Conservation (phyloP, 495 filamentous ascomycete genomes). For the Hamigera avellanea region DNA sequence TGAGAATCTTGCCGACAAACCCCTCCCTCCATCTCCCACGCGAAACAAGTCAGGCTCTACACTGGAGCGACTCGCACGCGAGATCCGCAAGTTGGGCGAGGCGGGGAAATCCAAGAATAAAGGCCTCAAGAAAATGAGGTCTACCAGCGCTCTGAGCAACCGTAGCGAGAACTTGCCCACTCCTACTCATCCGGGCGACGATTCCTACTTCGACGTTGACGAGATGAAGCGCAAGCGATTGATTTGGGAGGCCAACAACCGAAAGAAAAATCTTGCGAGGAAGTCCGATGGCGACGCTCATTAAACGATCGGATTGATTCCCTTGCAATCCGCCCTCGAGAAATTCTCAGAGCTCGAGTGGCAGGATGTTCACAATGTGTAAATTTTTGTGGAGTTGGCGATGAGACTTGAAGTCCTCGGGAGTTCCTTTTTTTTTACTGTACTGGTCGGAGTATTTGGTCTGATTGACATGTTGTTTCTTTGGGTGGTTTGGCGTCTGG, state of each 20-base stretch:
- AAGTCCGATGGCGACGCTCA: slow-evolving; percentile 5
- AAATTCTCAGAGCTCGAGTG: too few species aligned
- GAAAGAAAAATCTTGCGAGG: slow-evolving; percentile 26
- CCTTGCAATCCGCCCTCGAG: too few species aligned
- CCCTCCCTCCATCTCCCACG: slow-evolving; percentile 29
- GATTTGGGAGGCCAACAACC: slow-evolving; percentile 34
- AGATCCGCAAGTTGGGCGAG: slow-evolving; percentile 39
- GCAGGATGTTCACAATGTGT: too few species aligned
- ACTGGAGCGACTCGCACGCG: slow-evolving; percentile 47
- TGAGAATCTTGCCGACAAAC: slow-evolving; percentile 29
- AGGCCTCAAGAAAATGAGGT: slow-evolving; percentile 43
- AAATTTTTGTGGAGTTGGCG: too few species aligned
- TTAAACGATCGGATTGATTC: neutral
- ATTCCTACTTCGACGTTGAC: slow-evolving; percentile 35
- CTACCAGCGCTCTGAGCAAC: slow-evolving; percentile 22
- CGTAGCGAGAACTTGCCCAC: slow-evolving; percentile 16
- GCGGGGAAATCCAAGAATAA: slow-evolving; percentile 17
- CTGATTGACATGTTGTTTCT: too few species aligned
- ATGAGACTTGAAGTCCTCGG: too few species aligned
- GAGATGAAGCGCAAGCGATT: slow-evolving; percentile 37
- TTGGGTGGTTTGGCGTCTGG: slow-evolving; percentile 1
- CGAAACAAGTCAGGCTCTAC: slow-evolving; percentile 28
- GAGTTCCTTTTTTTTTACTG: too few species aligned
- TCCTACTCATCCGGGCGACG: slow-evolving; percentile 12
- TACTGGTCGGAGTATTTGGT: too few species aligned